Conservation (phyloP, 1,284 basidiomycete genomes). For the Inonotus obliquus region DNA sequence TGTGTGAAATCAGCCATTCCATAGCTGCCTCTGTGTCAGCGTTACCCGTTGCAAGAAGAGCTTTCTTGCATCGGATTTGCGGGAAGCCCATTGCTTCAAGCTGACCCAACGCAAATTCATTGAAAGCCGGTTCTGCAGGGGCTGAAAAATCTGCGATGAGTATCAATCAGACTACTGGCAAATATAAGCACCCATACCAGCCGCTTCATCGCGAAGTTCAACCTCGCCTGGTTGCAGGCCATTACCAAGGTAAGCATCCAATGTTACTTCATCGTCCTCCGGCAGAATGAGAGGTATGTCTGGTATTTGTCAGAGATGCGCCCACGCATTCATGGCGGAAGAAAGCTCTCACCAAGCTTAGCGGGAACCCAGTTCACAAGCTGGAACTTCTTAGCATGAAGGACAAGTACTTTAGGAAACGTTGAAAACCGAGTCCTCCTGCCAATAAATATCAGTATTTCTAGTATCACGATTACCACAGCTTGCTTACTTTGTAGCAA, state of each 20-base stretch:
- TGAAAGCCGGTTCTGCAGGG: slow-evolving; percentile 55
- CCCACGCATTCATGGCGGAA: neutral
- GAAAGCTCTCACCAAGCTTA: slow-evolving; percentile 67
- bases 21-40: slow-evolving; percentile 79
- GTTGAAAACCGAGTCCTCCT: slow-evolving; percentile 78
- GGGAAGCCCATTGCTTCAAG: slow-evolving; percentile 90
- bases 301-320: slow-evolving; percentile 27
- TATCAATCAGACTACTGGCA: slow-evolving; percentile 9
- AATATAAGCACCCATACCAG: slow-evolving; percentile 28
- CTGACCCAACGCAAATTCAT: slow-evolving; percentile 68
- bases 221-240: slow-evolving; percentile 76
- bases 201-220: slow-evolving; percentile 59
- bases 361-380: slow-evolving; percentile 96
- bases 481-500: slow-evolving; percentile 54
- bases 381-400: slow-evolving; percentile 95
- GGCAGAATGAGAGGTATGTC: slow-evolving; percentile 87
- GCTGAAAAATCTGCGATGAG: slow-evolving; percentile 21
- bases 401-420: slow-evolving; percentile 84
- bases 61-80: slow-evolving; percentile 77
- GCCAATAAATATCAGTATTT: neutral
- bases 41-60: slow-evolving; percentile 85
- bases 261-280: slow-evolving; percentile 49
- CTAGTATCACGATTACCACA: neutral
- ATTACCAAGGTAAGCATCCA: slow-evolving; percentile 68
- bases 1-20: slow-evolving; percentile 94